These are phyloP conservation scores for Scedosporium dehoogii DNA, from an alignment of 2,329 filamentous ascomycete genomes.

Conservation along the genomic window DNA sequence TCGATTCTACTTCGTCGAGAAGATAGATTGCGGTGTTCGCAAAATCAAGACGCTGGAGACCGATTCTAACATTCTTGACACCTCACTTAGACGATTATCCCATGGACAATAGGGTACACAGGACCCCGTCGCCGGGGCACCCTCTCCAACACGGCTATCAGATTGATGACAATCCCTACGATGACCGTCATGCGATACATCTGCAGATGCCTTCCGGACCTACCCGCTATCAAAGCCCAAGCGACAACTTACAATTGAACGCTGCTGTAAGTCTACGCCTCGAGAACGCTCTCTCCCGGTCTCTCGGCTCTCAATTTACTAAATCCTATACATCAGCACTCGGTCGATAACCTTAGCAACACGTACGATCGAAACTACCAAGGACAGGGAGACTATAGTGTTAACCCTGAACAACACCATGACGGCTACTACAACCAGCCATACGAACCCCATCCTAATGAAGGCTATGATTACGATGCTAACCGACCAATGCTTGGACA, in stretches of 20 bases:
- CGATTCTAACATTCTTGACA: slow-evolving; percentile 5
- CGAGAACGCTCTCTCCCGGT: background rate
- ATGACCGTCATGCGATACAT: slow-evolving; percentile 31
- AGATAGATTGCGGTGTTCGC: background rate
- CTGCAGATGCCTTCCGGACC: slow-evolving; percentile 33
- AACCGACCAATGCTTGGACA: slow-evolving; percentile 65
- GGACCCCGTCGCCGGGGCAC: slow-evolving; percentile 68
- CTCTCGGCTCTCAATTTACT: background rate
- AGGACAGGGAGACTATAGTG: slow-evolving; percentile 55
- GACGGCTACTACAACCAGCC: slow-evolving; percentile 79
- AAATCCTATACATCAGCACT: slow-evolving; percentile 29
- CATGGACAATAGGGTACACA: slow-evolving; percentile 48
- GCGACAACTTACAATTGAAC: slow-evolving; percentile 72
- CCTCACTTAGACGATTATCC: slow-evolving; percentile 43
- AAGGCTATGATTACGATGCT: slow-evolving; percentile 55
- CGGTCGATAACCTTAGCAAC: slow-evolving; percentile 38
- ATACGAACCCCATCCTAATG: slow-evolving; percentile 60
- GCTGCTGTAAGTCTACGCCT: slow-evolving; percentile 58
- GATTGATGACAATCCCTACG: slow-evolving; percentile 68
- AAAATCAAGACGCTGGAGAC: background rate
- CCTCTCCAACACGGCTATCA: slow-evolving; percentile 69
- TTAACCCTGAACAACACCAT: slow-evolving; percentile 78
- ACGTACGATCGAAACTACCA: slow-evolving; percentile 34
- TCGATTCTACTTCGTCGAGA: background rate
- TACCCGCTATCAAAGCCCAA: slow-evolving; percentile 29